A percentile compares a stretch with the other conserved stretches of the same genome.
Evolutionary conservation across 148 eudicot genomes (phyloP).

Genomic region (Rheum nobile): DNA sequence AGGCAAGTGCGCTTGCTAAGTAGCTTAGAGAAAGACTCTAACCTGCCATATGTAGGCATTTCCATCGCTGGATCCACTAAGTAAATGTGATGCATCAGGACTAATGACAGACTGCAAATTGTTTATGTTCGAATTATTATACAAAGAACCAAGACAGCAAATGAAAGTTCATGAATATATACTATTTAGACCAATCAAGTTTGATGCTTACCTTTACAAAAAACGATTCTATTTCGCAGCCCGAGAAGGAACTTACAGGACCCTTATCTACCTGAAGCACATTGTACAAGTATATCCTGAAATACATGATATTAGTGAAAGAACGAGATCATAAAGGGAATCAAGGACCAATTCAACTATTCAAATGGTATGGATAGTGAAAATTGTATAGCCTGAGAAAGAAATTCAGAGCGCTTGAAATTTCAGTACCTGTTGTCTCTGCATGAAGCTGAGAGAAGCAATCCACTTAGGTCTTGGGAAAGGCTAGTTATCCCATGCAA

Average conservation of each 20-base stretch:
- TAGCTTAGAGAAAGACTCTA: neutral
- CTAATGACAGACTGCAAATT: slow-evolving; percentile 65
- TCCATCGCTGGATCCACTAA: slow-evolving; percentile 83
- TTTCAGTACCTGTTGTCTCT: slow-evolving; percentile 63
- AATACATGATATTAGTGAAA: neutral
- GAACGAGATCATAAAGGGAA: neutral
- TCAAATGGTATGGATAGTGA: neutral
- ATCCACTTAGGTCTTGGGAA: slow-evolving; percentile 82
- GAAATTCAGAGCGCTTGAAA: neutral
- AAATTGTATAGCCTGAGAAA: neutral
- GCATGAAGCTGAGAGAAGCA: slow-evolving; percentile 80
- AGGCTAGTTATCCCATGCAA: slow-evolving; percentile 82
- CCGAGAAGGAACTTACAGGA: slow-evolving; percentile 66
- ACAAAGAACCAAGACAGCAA: neutral
- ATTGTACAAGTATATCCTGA: slow-evolving; percentile 82
- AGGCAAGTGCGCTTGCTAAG: neutral
- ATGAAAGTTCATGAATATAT: neutral
- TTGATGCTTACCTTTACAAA: slow-evolving; percentile 58
- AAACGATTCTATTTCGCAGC: slow-evolving; percentile 59
- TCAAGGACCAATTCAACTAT: neutral
- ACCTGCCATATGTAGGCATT: slow-evolving; percentile 97
- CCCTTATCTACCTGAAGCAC: slow-evolving; percentile 80
- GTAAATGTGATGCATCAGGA: slow-evolving; percentile 81
- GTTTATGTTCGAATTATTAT: slow-evolving; percentile 7
- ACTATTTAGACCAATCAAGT: neutral